Evolutionary conservation across 148 eudicot genomes (phyloP), one percentile per base, ranked within the genome.

Genomic region (Polygonum maritimum): DNA sequence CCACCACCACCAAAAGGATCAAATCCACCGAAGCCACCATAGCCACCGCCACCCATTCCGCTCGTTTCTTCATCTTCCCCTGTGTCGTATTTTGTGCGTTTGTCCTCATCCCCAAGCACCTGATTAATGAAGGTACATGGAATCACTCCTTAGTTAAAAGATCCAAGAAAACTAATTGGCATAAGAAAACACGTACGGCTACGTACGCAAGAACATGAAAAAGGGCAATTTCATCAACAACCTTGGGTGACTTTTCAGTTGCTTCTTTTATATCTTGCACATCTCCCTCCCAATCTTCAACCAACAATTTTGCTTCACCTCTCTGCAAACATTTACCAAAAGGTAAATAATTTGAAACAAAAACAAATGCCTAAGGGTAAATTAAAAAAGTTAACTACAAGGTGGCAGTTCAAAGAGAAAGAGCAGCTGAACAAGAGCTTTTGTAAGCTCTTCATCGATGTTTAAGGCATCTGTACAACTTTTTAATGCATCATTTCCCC

Each of bases 281-380:
- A 67, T 97, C 98, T 77, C 98, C 98, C 74, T 91, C 98, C 92
- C 92, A 93, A 73, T 93, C 98, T 86, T 93, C 94, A 48, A 77
- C 74, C 71, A 93, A 81, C 77, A 91, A 88, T 79, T 93, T 93
- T 45, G 94, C 98, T 87, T 93, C 98, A 62, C 97, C 98, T 79
- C 98, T 89, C 98, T 91, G 85, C 21, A 75, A 80, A 79, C 6
- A 26, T 60, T 26, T 2, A 22, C 11, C 36, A 22, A 0, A 26
- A 60, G 36, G 14, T 60, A 60, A 22, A 11, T 22, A 60, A 26
- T 19, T 10, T 60, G 67, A 60, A 60, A 14, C 15, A 55, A 55
- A 60, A 26, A 22, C 67, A 60, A 31, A 8, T 60, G 14, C 36
- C 36, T 2, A 36, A 26, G 5, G 13, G 2, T 21, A 58, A 22